Base-by-base conservation (phyloP, 148 eudicot species). In the Linanthus parryae region DNA sequence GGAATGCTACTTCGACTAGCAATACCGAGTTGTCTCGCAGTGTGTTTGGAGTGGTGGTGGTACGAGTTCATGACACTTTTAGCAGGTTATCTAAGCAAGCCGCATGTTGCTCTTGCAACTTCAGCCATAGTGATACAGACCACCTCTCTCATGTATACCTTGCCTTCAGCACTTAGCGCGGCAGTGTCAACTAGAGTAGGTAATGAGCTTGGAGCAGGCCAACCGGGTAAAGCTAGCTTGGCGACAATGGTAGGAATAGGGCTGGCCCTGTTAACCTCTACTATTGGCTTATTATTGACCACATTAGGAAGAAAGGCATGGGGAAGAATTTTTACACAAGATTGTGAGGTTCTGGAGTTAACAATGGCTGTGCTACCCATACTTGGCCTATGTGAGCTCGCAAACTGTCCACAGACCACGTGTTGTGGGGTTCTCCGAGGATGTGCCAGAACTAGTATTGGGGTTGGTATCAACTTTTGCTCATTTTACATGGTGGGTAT, bases 31-130 rank as follows among this genome's bases (percentile, higher is more conserved):
- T 88, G 94, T 50, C 53, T 88, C 20, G 81, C 72, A 5, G 83
- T 88, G 36, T 88, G 96, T 58, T 50, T 88, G 48, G 96, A 88
- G 45, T 88, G 96, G 96, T 88, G 96, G 96, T 88, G 96, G 96
- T 88, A 88, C 19, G 92, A 88, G 54, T 65, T 88, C 54, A 84
- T 88, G 96, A 88, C 88, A 44, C 73, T 88, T 60, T 60, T 88
- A 12, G 83, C 94, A 2, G 94, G 96, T 42, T 88, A 84, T 65
- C 78, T 88, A 14, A 37, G 57, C 42, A 73, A 73, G 14, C 96
- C 96, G 20, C 72, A 76, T 40, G 74, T 81, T 30, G 60, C 88
- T 11, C 83, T 88, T 13, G 94, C 96, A 19, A 74, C 94, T 48
- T 65, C 96, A 41, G 96, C 85, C 34, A 78, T 84, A 61, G 83